Evolutionary conservation across 352 stramenopile species (phyloP), one percentile per base, ranked within the genome.

Genomic region (Phytophthora macrochlamydospora): DNA sequence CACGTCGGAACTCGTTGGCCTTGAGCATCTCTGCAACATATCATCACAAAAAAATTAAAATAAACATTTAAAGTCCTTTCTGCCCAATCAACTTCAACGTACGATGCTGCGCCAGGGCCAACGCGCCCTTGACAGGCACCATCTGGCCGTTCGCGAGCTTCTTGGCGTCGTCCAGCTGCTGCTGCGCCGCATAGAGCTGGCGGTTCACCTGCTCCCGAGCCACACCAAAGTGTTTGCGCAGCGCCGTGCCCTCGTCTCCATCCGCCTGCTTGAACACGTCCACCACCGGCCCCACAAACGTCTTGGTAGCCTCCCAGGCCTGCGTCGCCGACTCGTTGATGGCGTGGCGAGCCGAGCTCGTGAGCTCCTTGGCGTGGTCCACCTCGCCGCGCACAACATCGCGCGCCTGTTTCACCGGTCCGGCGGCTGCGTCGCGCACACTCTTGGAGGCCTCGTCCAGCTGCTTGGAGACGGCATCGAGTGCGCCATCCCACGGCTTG

Each of bases 1-100:
- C 79, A 45, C 80, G 80, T 62, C 82, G 85, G 73, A 94, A 92
- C 56, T 81, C 78, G 60, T 94, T 91, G 42, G 72, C 69, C 60
- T 93, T 93, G 56, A 73, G n/a, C 38, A 91, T 65, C 57, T 92
- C 85, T 93, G 62, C 51, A 64, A 30, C 38, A 28, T 29, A 58
- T 9, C 24, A 13, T 49, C 18, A 24, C 7, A 4, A 24, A 35
- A 9, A 62, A 30, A 51, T 46, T 46, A 45, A 7, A 51, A 28
- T 45, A 55, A 13, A 49, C 51, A 62, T 44, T 24, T 24, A 24
- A 24, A 24, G 0, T 24, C 18, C 18, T 24, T 24, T 24, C 18
- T 24, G 18, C 18, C 14, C 12, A 53, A n/a, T 46, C 9, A 9
- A 31, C 48, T 5, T 56, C 8, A 13, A 77, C 81, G 56, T 58